These are phyloP conservation scores for Neurospora terricola DNA, from an alignment of 495 filamentous ascomycete genomes.

Conservation along the genomic window DNA sequence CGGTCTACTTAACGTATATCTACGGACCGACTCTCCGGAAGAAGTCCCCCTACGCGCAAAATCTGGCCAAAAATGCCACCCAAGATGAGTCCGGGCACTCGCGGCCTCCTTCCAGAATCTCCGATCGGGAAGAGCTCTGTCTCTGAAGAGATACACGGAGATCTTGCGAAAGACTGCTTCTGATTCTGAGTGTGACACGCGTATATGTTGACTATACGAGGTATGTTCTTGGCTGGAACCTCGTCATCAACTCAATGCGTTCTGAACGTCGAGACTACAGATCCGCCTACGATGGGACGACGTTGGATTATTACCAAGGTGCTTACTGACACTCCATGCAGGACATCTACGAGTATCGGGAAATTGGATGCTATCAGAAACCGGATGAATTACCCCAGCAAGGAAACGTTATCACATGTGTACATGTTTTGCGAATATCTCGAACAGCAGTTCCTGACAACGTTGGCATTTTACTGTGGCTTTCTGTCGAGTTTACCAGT, in stretches of 20 bases:
- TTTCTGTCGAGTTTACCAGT: not conserved
- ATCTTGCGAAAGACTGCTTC: not conserved
- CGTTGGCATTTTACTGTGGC: not conserved
- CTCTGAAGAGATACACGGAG: not conserved
- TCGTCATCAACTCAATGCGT: not conserved
- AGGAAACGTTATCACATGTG: not conserved
- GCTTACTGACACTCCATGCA: not conserved
- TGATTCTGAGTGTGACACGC: not conserved
- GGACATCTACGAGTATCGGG: not conserved
- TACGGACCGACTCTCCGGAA: constrained; percentile 59
- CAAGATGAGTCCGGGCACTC: constrained; percentile 3
- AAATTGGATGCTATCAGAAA: not conserved
- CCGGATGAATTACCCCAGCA: not conserved
- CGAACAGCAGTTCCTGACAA: not conserved
- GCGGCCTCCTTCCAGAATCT: not conserved
- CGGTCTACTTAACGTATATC: constrained; percentile 72
- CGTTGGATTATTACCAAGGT: not conserved
- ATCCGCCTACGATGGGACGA: not conserved
- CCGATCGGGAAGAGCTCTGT: not conserved
- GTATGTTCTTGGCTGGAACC: not conserved
- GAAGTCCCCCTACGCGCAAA: constrained; percentile 65
- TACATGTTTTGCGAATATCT: not conserved
- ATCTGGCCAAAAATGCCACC: constrained; percentile 31
- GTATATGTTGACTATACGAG: not conserved
- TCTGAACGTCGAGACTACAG: not conserved